Base-by-base conservation (phyloP, 148 eudicot genomes). In the Pharnaceum exiguum region DNA sequence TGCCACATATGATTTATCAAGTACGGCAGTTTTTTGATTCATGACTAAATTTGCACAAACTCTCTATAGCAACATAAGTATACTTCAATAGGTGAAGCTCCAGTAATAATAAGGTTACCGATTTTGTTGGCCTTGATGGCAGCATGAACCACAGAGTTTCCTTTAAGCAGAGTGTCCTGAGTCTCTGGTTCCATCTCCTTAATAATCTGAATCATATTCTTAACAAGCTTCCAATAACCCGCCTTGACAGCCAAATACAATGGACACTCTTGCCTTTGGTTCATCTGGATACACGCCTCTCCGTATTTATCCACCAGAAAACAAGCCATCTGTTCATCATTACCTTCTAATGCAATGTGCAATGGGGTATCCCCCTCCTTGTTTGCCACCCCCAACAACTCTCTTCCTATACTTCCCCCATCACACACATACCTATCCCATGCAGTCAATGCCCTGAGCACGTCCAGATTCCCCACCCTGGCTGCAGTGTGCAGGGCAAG, bases 131-230 rank as follows among this genome's bases (percentile, higher is more conserved):
- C 47, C 18, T 8, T 6, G 17, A 44, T 28, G 33, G 39, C 33
- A 28, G 50, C 62, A 42, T 43, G 62, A 44, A 58, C 62, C 42
- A 58, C 15, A 7, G 62, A 58, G 26, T 27, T 44, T 7, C 62
- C 62, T 43, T 10, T 23, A 7, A 58, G n/a, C 13, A 38, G 32
- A 55, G 3, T 37, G 28, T 4, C 50, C 38, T 44, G 12, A 2
- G 15, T 7, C 17, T 0, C 57, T 7, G 0, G 13, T 2, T 33
- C 11, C 15, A 1, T 5, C 12, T 27, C 23, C 9, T 18, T n/a
- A 3, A 15, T 58, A 0, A 10, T 17, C 13, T 15, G 23, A 16
- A 33, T 52, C 49, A 58, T 40, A 7, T 9, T 1, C 26, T 29
- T 18, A 4, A 58, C 62, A 43, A 58, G 51, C 18, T 43, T 51